phyloP scores from a whole-genome alignment of 1,284 basidiomycete species.

The Ceratobasidium sp. region DNA sequence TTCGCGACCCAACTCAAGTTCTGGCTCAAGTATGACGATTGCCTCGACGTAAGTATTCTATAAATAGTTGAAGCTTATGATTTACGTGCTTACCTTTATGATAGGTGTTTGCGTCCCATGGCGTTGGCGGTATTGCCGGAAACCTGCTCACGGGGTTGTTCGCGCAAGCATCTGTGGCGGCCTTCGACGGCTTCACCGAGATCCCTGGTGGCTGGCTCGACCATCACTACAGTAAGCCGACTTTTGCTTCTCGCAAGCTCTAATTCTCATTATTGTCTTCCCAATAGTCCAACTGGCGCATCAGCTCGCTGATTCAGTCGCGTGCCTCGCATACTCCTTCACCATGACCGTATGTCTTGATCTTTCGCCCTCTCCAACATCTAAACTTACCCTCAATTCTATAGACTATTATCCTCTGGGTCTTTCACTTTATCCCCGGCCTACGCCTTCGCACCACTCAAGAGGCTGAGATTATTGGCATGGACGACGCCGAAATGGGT shows the following conservation, averaged over 20 bases:
- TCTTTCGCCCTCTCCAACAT: background rate
- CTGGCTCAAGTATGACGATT: slow-evolving; percentile 78
- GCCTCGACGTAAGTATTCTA: slow-evolving; percentile 75
- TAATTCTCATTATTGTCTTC: slow-evolving; percentile 38
- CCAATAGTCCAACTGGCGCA: slow-evolving; percentile 78
- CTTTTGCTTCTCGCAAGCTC: background rate
- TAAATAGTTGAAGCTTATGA: background rate
- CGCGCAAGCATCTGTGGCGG: slow-evolving; percentile 88
- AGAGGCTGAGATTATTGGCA: slow-evolving; percentile 90
- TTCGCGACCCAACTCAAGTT: slow-evolving; percentile 96
- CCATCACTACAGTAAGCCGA: slow-evolving; percentile 70
- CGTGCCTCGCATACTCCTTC: slow-evolving; percentile 87
- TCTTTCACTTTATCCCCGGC: slow-evolving; percentile 93
- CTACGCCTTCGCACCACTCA: slow-evolving; percentile 83
- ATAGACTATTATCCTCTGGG: slow-evolving; percentile 88
- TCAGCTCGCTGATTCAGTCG: slow-evolving; percentile 85
- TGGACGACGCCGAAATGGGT: slow-evolving; percentile 94
- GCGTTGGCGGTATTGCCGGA: slow-evolving; percentile 89
- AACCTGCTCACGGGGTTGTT: slow-evolving; percentile 88
- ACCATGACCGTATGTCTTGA: slow-evolving; percentile 75
- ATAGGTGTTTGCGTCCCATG: slow-evolving; percentile 84
- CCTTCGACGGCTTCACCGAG: slow-evolving; percentile 70
- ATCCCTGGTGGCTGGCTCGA: slow-evolving; percentile 53
- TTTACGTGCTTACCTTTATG: background rate
- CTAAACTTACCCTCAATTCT: background rate